A percentile compares a stretch with the other conserved stretches of the same genome.
Evolutionary conservation across 169 alveolate species (phyloP).

Genomic region (Cryptosporidium ubiquitum): DNA sequence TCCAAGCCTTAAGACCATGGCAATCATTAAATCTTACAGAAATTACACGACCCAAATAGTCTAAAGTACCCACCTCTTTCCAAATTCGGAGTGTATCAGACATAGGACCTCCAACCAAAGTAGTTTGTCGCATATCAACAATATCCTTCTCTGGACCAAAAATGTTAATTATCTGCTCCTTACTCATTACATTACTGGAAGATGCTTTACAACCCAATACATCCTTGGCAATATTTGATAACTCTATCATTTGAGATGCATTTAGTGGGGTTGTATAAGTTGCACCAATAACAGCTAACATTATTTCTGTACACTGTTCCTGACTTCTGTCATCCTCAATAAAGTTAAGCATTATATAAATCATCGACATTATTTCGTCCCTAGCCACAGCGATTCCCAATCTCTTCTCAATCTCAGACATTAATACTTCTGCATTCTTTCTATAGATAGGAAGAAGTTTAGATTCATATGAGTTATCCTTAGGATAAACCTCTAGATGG

Average conservation of each 20-base stretch:
- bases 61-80: constrained; percentile 56
- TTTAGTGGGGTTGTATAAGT: constrained; percentile 3
- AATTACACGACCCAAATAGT: constrained; percentile 41
- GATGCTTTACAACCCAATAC: neutral
- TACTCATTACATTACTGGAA: neutral
- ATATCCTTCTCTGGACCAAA: constrained; percentile 43
- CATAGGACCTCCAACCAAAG: constrained; percentile 1
- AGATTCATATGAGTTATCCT: constrained; percentile 65
- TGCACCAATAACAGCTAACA: constrained; percentile 24
- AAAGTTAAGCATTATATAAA: constrained; percentile 48
- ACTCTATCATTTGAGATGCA: neutral
- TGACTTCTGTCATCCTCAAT: constrained; percentile 52
- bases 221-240: neutral
- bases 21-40: constrained; percentile 51
- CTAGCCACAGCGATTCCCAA: constrained; percentile 23
- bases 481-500: constrained; percentile 25
- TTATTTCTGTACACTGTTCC: constrained; percentile 38
- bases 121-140: constrained; percentile 58
- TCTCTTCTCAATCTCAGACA: neutral
- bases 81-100: constrained; percentile 35
- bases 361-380: constrained; percentile 58
- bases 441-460: constrained; percentile 46
- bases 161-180: constrained; percentile 9
- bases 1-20: constrained; percentile 43
- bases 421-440: neutral